Conservation (phyloP, 1,139 yeast genomes). For the Nakaseomyces sp. region DNA sequence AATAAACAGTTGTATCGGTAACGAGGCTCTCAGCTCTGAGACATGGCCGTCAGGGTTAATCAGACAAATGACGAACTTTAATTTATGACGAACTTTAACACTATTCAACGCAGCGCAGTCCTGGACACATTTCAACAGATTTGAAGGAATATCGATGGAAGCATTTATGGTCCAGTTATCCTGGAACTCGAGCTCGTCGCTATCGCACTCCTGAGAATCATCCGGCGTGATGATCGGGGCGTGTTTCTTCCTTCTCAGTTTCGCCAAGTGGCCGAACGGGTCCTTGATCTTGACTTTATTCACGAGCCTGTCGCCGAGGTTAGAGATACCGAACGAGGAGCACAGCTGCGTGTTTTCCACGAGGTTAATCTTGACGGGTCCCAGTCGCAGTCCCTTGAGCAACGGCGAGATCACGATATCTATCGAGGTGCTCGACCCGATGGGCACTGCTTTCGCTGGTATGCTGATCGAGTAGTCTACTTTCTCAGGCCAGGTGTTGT, state of each 20-base stretch:
- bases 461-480: constrained; percentile 83
- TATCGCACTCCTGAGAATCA: constrained; percentile 3
- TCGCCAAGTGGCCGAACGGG: constrained; percentile 29
- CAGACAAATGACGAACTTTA: constrained; percentile 48
- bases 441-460: constrained; percentile 83
- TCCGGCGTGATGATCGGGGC: constrained; percentile 1
- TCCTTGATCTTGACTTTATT: constrained; percentile 38
- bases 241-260: constrained; percentile 6
- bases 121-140: constrained; percentile 70
- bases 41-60: constrained; percentile 55
- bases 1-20: constrained; percentile 53
- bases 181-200: constrained; percentile 23
- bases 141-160: constrained; percentile 56
- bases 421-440: constrained; percentile 72
- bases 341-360: constrained; percentile 60
- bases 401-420: constrained; percentile 69
- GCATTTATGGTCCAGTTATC: constrained; percentile 77
- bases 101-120: constrained; percentile 60
- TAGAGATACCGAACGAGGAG: constrained; percentile 45
- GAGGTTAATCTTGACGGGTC: constrained; percentile 57
- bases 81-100: constrained; percentile 54
- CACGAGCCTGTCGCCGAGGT: constrained; percentile 45
- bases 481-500: constrained; percentile 92
- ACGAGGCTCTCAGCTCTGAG: constrained; percentile 61
- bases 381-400: constrained; percentile 69